These are phyloP conservation scores for Vaccinium myrtillus DNA, from an alignment of 148 eudicot species.

Conservation along the genomic window DNA sequence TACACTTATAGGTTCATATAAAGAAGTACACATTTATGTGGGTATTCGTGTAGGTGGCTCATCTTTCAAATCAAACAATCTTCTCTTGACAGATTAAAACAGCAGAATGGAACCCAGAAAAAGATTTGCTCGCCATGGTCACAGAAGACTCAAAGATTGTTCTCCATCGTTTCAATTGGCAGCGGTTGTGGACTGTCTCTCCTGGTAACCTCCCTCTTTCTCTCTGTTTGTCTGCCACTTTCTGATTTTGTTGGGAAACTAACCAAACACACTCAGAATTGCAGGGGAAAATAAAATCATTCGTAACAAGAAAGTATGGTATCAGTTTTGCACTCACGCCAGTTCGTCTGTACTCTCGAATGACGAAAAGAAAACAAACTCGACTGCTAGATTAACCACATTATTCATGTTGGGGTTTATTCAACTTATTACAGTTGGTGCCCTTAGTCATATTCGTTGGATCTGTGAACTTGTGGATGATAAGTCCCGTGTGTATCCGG, in stretches of 20 bases:
- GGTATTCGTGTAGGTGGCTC: not conserved
- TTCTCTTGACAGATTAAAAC: constrained; percentile 51
- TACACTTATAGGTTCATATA: not conserved
- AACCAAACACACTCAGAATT: not conserved
- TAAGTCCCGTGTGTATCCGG: not conserved
- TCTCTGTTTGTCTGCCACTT: not conserved
- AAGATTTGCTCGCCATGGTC: constrained; percentile 99
- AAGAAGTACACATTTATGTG: not conserved
- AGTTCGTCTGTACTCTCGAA: not conserved
- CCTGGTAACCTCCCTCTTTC: constrained; percentile 48
- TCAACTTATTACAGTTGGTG: not conserved
- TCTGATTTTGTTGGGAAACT: not conserved
- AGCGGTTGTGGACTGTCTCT: constrained; percentile 84
- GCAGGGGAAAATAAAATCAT: not conserved
- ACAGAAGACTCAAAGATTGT: constrained; percentile 85
- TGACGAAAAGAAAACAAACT: not conserved
- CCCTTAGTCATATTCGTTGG: not conserved
- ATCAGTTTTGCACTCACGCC: not conserved
- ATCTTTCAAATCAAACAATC: not conserved
- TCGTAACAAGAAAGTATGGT: not conserved
- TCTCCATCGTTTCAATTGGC: constrained; percentile 98
- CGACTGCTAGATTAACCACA: not conserved
- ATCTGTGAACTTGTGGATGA: not conserved
- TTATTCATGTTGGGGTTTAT: not conserved
- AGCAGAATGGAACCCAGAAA: constrained; percentile 98